Evolutionary conservation across 768 basidiomycete genomes (phyloP).

Genomic region (Naganishia vaughanmartiniae): DNA sequence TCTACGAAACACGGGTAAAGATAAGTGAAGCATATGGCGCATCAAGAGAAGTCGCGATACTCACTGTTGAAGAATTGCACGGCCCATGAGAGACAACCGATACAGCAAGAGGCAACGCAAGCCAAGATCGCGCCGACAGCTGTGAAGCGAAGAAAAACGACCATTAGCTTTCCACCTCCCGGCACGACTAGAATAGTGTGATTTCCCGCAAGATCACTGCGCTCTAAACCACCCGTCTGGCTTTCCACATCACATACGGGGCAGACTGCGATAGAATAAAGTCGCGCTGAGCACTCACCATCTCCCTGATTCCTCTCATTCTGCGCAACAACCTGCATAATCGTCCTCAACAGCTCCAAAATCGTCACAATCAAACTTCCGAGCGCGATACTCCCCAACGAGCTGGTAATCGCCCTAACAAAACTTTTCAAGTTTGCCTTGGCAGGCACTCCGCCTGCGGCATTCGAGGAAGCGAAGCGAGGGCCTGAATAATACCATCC

Average conservation of each 20-base stretch:
- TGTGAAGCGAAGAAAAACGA: conserved; percentile 40
- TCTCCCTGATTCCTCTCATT: conserved; percentile 49
- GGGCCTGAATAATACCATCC: conserved; percentile 84
- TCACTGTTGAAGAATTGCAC: conserved; percentile 72
- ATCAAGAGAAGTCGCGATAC: conserved; percentile 52
- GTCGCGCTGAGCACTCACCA: conserved; percentile 33
- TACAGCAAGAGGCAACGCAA: conserved; percentile 73
- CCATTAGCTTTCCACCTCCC: not conserved
- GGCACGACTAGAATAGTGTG: no score
- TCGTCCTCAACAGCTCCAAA: conserved; percentile 65
- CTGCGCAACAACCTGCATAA: conserved; percentile 56
- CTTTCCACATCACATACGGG: no score
- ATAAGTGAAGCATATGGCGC: conserved; percentile 5
- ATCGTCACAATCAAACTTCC: conserved; percentile 79
- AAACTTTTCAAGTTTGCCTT: conserved; percentile 70
- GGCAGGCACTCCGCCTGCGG: conserved; percentile 63
- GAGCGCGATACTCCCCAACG: conserved; percentile 80
- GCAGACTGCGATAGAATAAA: no score
- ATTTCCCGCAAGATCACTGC: no score
- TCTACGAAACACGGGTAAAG: conserved; percentile 4
- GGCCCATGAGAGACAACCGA: conserved; percentile 66
- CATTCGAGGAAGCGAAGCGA: conserved; percentile 53
- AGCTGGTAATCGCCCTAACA: conserved; percentile 70
- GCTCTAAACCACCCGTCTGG: no score
- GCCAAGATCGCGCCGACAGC: conserved; percentile 72